phyloP scores from a whole-genome alignment of 2,329 filamentous ascomycete species.

The Cercospora zeae-maydis region DNA sequence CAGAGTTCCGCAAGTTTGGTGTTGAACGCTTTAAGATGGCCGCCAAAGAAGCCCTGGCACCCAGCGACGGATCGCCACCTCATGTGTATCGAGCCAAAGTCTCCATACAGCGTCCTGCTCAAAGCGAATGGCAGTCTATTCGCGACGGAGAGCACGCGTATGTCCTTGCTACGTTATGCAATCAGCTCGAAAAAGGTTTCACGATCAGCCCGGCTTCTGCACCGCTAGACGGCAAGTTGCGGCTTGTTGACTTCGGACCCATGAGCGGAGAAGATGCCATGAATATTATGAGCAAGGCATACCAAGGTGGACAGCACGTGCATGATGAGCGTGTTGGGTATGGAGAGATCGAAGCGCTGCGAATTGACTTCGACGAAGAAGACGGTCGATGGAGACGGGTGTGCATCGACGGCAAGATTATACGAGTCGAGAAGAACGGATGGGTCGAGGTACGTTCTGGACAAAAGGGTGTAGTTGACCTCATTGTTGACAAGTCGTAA shows the following conservation, averaged over 20 bases:
- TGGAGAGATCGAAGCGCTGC: conserved; percentile 63
- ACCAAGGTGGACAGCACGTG: conserved; percentile 56
- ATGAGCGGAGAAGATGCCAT: conserved; percentile 64
- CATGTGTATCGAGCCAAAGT: conserved; percentile 58
- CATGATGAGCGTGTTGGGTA: conserved; percentile 62
- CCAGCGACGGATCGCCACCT: conserved; percentile 49
- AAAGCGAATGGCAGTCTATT: conserved; percentile 36
- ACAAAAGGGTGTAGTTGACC: conserved; percentile 39
- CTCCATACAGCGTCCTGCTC: conserved; percentile 38
- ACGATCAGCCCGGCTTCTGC: conserved; percentile 70
- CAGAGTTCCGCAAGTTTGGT: conserved; percentile 73
- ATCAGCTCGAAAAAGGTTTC: conserved; percentile 77
- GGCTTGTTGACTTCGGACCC: conserved; percentile 71
- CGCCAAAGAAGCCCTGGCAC: conserved; percentile 68
- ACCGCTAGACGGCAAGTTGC: conserved; percentile 67
- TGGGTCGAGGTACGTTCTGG: conserved; percentile 64
- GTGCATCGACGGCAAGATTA: conserved; percentile 88
- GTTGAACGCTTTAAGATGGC: conserved; percentile 79
- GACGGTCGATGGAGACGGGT: conserved; percentile 76
- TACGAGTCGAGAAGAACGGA: conserved; percentile 67
- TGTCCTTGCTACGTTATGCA: conserved; percentile 70
- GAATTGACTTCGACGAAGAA: conserved; percentile 63
- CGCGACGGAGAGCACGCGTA: conserved; percentile 62
- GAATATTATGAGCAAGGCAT: conserved; percentile 68
- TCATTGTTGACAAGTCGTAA: conserved; percentile 13